A percentile compares a stretch with the other conserved stretches of the same genome.
Conservation (phyloP, 257 asterid species). For the Lavandula angustifolia region DNA sequence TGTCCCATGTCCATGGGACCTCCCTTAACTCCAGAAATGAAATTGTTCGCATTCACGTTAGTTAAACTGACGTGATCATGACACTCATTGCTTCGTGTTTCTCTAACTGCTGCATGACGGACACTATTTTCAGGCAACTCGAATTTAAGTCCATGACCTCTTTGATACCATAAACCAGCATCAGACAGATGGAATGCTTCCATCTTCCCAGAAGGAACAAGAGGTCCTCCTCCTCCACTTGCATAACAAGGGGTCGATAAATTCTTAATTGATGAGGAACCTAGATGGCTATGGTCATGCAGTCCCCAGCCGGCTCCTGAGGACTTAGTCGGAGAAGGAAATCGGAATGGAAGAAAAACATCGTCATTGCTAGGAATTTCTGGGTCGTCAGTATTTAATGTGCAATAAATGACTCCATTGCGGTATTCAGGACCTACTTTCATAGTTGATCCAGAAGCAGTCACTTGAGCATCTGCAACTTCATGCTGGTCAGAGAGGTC, state of each 20-base stretch:
- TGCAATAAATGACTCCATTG: slow-evolving; percentile 72
- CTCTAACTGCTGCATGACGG: slow-evolving; percentile 34
- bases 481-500: slow-evolving; percentile 29
- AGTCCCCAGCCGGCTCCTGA: slow-evolving; percentile 39
- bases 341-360: slow-evolving; percentile 70
- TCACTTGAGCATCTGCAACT: slow-evolving; percentile 39
- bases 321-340: slow-evolving; percentile 48
- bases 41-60: slow-evolving; percentile 32
- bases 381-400: slow-evolving; percentile 64
- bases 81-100: slow-evolving; percentile 31
- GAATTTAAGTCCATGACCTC: slow-evolving; percentile 40
- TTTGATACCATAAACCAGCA: slow-evolving; percentile 27
- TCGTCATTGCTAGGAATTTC: slow-evolving; percentile 84
- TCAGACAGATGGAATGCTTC: slow-evolving; percentile 32
- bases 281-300: slow-evolving; percentile 42
- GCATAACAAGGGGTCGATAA: slow-evolving; percentile 37
- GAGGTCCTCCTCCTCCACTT: slow-evolving; percentile 42
- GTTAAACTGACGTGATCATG: slow-evolving; percentile 33
- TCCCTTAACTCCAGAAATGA: slow-evolving; percentile 30
- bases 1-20: slow-evolving; percentile 37
- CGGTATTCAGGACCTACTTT: slow-evolving; percentile 59
- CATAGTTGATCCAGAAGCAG: slow-evolving; percentile 40
- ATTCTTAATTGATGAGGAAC: slow-evolving; percentile 40
- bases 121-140: slow-evolving; percentile 44
- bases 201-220: slow-evolving; percentile 30